These are phyloP conservation scores for Tripidium arundinaceum DNA, from an alignment of 202 grass and related monocot species.

Conservation along the genomic window DNA sequence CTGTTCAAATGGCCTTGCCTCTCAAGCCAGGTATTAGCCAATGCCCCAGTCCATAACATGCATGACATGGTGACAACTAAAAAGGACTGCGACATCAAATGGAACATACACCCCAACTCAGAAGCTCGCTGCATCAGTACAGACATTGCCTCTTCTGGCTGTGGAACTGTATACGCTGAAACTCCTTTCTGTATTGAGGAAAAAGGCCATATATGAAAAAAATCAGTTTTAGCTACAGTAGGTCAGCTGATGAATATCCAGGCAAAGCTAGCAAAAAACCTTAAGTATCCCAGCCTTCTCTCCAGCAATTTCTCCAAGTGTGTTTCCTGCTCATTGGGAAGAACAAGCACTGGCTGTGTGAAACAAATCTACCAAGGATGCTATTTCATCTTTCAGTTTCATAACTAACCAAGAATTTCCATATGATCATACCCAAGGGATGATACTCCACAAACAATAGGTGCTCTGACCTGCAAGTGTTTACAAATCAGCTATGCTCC, in stretches of 20 bases:
- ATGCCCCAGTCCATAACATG: no score
- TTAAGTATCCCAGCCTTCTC: constrained; percentile 96
- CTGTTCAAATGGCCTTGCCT: constrained; percentile 50
- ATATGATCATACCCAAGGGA: constrained; percentile 98
- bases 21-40: constrained; percentile 77
- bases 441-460: constrained; percentile 93
- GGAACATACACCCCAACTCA: constrained; percentile 84
- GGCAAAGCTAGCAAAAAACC: constrained; percentile 40
- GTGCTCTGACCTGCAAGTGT: constrained; percentile 69
- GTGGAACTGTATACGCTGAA: constrained; percentile 72
- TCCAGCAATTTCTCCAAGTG: constrained; percentile 85
- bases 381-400: constrained; percentile 32
- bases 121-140: constrained; percentile 68
- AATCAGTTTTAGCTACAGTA: constrained; percentile 15
- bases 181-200: constrained; percentile 62
- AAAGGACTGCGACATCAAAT: constrained; percentile 25
- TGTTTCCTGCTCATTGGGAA: constrained; percentile 64
- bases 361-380: constrained; percentile 19
- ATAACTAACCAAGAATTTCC: constrained; percentile 95
- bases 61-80: constrained; percentile 22
- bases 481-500: constrained; percentile 1
- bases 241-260: constrained; percentile 7
- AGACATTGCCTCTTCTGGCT: constrained; percentile 81
- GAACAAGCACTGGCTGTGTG: neutral
- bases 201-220: constrained; percentile 8